These are phyloP conservation scores for Trypanosoma cruzi DNA, from an alignment of 208 protist genomes.

Conservation along the genomic window DNA sequence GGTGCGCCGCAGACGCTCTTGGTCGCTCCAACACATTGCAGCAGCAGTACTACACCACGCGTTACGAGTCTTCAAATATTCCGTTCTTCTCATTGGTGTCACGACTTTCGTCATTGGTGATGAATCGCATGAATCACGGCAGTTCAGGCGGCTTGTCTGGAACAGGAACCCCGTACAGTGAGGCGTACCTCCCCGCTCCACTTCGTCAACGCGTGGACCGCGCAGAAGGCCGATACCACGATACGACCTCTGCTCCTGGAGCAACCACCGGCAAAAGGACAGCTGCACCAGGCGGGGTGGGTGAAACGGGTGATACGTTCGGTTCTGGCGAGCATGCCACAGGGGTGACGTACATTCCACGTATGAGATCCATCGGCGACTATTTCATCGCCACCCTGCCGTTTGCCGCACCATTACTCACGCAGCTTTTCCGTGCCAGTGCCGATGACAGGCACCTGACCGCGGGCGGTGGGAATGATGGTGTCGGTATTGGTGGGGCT, in stretches of 20 bases:
- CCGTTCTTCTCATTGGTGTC: not conserved
- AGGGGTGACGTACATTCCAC: slow-evolving; percentile 20
- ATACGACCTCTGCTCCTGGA: not conserved
- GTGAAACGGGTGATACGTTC: too few species aligned
- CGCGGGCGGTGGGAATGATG: not conserved
- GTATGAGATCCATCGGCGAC: slow-evolving; percentile 3
- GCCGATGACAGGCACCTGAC: not conserved
- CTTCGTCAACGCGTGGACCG: slow-evolving; percentile 16
- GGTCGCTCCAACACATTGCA: slow-evolving; percentile 26
- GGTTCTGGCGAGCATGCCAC: not conserved
- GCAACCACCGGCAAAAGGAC: not conserved
- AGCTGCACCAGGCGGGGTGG: too few species aligned
- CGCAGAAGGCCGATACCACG: not conserved
- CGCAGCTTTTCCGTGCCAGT: slow-evolving; percentile 1
- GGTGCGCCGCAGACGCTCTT: slow-evolving; percentile 1
- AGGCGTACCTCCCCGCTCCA: not conserved
- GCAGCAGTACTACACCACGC: slow-evolving; percentile 26
- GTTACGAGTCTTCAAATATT: not conserved
- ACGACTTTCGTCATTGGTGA: not conserved
- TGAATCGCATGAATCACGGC: not conserved
- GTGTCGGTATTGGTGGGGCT: not conserved
- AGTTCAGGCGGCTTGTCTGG: not conserved
- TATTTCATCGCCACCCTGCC: slow-evolving; percentile 14
- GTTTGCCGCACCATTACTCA: not conserved
- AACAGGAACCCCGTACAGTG: not conserved